Evolutionary conservation across 805 yeast species (phyloP).

Genomic region (Candida ficus): DNA sequence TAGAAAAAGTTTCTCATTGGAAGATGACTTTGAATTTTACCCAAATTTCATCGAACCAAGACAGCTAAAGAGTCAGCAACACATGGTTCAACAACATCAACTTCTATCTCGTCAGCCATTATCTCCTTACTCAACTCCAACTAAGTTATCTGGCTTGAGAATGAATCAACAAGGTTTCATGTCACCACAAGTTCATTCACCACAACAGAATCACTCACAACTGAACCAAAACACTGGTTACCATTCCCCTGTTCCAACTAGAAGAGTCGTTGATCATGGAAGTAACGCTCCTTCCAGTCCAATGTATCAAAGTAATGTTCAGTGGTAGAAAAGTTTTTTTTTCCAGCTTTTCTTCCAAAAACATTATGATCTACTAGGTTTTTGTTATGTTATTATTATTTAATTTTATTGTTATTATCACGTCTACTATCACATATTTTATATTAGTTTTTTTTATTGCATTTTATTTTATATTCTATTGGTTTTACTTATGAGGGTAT

Average conservation of each 20-base stretch:
- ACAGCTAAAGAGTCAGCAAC: slow-evolving; percentile 1
- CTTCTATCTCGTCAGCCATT: background rate
- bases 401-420: too few relatives aligned
- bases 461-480: too few relatives aligned
- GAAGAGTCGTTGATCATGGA: slow-evolving; percentile 17
- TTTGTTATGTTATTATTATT: too few relatives aligned
- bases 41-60: slow-evolving; percentile 31
- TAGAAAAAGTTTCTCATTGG: slow-evolving; percentile 64
- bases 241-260: slow-evolving; percentile 15
- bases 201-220: slow-evolving; percentile 6
- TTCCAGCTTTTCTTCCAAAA: too few relatives aligned
- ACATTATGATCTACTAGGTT: too few relatives aligned
- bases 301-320: background rate
- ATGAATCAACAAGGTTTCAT: slow-evolving; percentile 11
- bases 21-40: slow-evolving; percentile 69
- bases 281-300: background rate
- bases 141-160: slow-evolving; percentile 15
- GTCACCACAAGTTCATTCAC: slow-evolving; percentile 14
- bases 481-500: too few relatives aligned
- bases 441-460: too few relatives aligned
- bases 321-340: background rate
- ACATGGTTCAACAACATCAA: background rate
- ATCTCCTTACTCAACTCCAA: slow-evolving; percentile 22
- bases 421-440: too few relatives aligned
- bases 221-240: slow-evolving; percentile 4